Base-by-base conservation (phyloP, 164 flowering plant genomes). In the Cinnamomum chago region DNA sequence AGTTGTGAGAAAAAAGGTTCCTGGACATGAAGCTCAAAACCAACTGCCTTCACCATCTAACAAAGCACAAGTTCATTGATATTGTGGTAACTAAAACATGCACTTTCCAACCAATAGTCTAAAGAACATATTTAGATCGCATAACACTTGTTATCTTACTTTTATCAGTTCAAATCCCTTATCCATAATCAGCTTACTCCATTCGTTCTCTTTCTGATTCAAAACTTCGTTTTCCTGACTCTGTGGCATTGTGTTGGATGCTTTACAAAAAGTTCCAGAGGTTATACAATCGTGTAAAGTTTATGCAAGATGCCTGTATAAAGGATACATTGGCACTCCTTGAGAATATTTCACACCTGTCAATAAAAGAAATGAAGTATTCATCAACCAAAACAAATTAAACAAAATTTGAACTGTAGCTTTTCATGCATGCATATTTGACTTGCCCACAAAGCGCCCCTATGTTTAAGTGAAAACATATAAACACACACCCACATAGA, bases 1-100 rank as follows among this genome's bases (percentile, higher is more conserved):
- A 92, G 79, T 70, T 86, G 89, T 2, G 92, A 80, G 80, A 92
- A 92, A 81, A 77, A 94, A 70, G 98, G 92, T 86, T 94, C 98
- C 76, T 90, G 94, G 67, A 94, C 95, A 82, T 89, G 88, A 82
- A 92, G 82, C 73, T 92, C 91, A 84, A 82, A 84, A 12, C 81
- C 73, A 62, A 84, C 76, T 40, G 81, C 79, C 81, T 83, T 72
- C 83, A 92, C 77, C 72, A 88, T 75, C 98, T 92, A 77, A 11
- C 5, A 70, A 55, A 66, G 20, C 28, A 5, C 58, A 73, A 47
- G n/a, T 24, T 27, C 47, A 72, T 18, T 35, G 11, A 18, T 1
- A 58, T 20, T n/a, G 27, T 20, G 55, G 14, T 71, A 28, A 47
- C 14, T 20, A 52, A 55, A 6, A 25, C n/a, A 65, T 1, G 2